These are phyloP conservation scores for Ambrosia artemisiifolia DNA, from an alignment of 129 eudicot genomes.

Conservation along the genomic window DNA sequence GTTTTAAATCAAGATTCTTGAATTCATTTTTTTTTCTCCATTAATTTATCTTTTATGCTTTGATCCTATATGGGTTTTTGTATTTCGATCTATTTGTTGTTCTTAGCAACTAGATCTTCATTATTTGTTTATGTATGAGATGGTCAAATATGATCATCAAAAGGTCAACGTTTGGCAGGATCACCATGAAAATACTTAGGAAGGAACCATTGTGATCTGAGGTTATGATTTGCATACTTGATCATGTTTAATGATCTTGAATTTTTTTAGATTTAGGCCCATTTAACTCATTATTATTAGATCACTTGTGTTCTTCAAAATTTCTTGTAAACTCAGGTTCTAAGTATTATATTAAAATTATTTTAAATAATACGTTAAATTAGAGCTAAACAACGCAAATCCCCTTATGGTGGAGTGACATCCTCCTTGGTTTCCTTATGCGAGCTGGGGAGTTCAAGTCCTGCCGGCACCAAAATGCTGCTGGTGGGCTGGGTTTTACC, in stretches of 20 bases:
- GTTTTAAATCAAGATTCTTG: constrained; percentile 14
- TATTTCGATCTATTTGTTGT: background rate
- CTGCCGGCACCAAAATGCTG: no score
- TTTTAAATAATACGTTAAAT: no score
- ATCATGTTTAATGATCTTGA: background rate
- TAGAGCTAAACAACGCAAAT: no score
- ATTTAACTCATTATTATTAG: background rate
- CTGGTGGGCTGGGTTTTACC: no score
- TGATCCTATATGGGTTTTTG: background rate
- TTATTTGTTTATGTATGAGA: constrained; percentile 3
- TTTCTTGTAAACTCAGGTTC: constrained; percentile 5
- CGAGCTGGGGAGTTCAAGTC: no score
- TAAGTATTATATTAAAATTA: background rate
- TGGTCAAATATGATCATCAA: constrained; percentile 10
- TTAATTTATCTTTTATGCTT: background rate
- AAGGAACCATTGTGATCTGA: constrained; percentile 12
- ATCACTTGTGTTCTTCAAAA: background rate
- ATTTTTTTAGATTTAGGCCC: background rate
- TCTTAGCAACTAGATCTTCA: constrained; percentile 15
- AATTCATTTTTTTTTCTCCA: constrained; percentile 24
- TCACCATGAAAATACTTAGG: background rate
- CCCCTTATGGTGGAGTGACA: no score
- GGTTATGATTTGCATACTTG: background rate
- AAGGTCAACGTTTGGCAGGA: constrained; percentile 5
- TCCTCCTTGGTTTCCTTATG: no score